Percentiles rank a stretch among this genome's conserved stretches.
These are phyloP conservation scores for Casaregolazyma suthepensis DNA, from an alignment of 1,139 yeast genomes.

Conservation along the genomic window DNA sequence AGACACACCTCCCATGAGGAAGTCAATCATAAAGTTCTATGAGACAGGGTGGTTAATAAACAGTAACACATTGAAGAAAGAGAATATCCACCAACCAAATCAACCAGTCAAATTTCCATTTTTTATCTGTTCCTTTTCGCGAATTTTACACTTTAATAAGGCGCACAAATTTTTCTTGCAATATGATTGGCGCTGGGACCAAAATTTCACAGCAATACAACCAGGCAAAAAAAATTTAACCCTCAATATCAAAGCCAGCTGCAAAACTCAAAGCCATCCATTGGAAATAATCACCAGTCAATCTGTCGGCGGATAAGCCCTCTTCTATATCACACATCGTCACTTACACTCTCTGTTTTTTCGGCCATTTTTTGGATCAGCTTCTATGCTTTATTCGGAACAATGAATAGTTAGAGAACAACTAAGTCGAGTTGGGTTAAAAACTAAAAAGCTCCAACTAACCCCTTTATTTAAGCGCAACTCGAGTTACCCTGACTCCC, in stretches of 20 bases:
- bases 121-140: not conserved
- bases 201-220: slow-evolving; percentile 5
- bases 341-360: slow-evolving; percentile 11
- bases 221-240: not conserved
- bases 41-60: not conserved
- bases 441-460: not conserved
- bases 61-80: not conserved
- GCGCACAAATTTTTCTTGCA: not conserved
- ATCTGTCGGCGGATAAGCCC: not conserved
- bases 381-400: slow-evolving; percentile 4
- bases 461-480: not conserved
- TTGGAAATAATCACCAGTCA: not conserved
- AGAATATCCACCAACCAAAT: not conserved
- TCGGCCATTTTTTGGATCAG: slow-evolving; percentile 13
- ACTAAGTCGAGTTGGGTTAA: slow-evolving; percentile 5
- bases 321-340: not conserved
- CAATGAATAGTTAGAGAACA: slow-evolving; percentile 9
- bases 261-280: not conserved
- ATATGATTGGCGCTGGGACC: slow-evolving; percentile 8
- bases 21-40: slow-evolving; percentile 44
- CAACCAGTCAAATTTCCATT: not conserved
- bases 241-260: not conserved
- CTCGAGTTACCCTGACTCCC: not conserved
- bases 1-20: slow-evolving; percentile 78
- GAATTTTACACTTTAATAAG: not conserved